Evolutionary conservation across 192 early-diverging fungal genomes (phyloP).

Genomic region (Rhizoclosmatium globosum): DNA sequence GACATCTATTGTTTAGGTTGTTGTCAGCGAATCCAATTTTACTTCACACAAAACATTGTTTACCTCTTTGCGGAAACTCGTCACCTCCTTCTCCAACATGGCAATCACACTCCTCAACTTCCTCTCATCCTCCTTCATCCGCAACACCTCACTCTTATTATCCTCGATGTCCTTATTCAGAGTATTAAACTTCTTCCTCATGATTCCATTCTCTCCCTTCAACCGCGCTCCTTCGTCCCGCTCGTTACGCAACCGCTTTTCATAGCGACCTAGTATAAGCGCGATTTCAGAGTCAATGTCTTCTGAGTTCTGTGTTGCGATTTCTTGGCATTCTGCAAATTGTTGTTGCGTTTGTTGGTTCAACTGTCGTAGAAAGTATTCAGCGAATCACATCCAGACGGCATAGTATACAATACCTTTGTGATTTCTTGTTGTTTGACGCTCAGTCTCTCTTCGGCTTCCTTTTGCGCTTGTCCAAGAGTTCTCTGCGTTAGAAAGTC

Average conservation of each 20-base stretch:
- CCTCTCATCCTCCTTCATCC: constrained; percentile 58
- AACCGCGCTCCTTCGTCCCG: constrained; percentile 61
- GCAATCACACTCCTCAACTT: constrained; percentile 55
- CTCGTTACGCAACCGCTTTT: constrained; percentile 55
- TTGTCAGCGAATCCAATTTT: too few relatives aligned
- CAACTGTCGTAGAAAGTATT: constrained; percentile 44
- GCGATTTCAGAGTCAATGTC: constrained; percentile 64
- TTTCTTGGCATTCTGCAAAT: constrained; percentile 56
- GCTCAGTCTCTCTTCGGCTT: constrained; percentile 52
- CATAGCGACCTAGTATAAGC: constrained; percentile 50
- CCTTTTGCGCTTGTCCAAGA: constrained; percentile 46
- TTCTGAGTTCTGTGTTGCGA: constrained; percentile 48
- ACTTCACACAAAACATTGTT: neutral
- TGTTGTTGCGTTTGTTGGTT: constrained; percentile 50
- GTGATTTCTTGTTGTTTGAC: constrained; percentile 55
- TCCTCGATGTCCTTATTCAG: constrained; percentile 70
- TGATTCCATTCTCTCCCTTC: constrained; percentile 70
- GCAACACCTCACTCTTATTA: constrained; percentile 53
- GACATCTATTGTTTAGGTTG: constrained; percentile 46
- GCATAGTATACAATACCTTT: constrained; percentile 35
- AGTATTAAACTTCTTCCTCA: constrained; percentile 71
- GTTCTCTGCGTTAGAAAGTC: constrained; percentile 41
- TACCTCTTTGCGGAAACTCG: constrained; percentile 60
- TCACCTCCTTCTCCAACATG: constrained; percentile 62
- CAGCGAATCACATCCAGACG: neutral